Evolutionary conservation across 2,329 filamentous ascomycete genomes (phyloP).

Genomic region (Dichotomopilus funicola): DNA sequence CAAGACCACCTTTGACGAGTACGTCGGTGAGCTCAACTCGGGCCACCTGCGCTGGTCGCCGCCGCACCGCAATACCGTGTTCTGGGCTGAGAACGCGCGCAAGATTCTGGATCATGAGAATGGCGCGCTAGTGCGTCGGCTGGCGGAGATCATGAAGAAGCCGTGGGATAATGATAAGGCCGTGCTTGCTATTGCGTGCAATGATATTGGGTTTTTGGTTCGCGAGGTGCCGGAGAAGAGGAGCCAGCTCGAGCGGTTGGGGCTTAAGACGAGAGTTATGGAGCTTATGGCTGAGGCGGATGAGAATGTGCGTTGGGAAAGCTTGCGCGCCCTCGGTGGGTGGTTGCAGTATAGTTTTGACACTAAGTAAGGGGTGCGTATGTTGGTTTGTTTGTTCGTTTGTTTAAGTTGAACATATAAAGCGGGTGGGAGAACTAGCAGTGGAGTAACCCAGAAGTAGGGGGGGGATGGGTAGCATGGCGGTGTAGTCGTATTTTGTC

Average conservation of each 20-base stretch:
- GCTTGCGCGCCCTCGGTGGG: conserved; percentile 68
- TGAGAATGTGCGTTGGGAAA: conserved; percentile 88
- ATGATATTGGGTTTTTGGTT: conserved; percentile 82
- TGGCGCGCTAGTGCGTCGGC: conserved; percentile 68
- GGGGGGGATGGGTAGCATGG: too few species aligned
- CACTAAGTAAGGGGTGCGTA: conserved; percentile 24
- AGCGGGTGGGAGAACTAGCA: neutral
- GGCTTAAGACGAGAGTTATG: conserved; percentile 83
- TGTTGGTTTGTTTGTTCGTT: neutral
- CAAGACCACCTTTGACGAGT: conserved; percentile 79
- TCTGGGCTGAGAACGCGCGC: conserved; percentile 88
- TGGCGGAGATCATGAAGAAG: conserved; percentile 74
- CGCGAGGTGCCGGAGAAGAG: conserved; percentile 85
- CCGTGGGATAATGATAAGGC: conserved; percentile 76
- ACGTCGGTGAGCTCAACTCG: conserved; percentile 76
- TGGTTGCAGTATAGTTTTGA: conserved; percentile 62
- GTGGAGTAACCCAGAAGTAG: neutral
- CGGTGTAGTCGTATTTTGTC: too few species aligned
- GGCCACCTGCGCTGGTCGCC: conserved; percentile 91
- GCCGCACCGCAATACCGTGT: conserved; percentile 76
- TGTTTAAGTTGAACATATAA: neutral
- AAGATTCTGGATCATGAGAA: conserved; percentile 80
- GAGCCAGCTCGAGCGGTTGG: conserved; percentile 71
- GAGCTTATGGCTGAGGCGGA: conserved; percentile 86
- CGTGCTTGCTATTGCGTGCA: conserved; percentile 86